Evolutionary conservation across 306 rosid species (phyloP), one percentile per base, ranked within the genome.

Genomic region (Nissolia schottii): DNA sequence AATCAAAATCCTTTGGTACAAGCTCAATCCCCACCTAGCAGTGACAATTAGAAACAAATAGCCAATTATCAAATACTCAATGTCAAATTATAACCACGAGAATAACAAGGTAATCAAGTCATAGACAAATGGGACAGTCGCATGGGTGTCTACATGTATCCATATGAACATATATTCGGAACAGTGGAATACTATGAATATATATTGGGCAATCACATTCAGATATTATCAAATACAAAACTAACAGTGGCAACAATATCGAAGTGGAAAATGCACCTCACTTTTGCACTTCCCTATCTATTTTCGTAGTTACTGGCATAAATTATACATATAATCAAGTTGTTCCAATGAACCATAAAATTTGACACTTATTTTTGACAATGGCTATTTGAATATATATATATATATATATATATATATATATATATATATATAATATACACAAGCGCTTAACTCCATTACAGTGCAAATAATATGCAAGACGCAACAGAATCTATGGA

Each of bases 11-110:
- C 83, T 92, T 87, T 18, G 97, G 99, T 67, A 86, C 96, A 69
- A 94, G 84, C 84, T 89, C 99, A 75, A 94, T 84, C 28, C 99
- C 99, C 85, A 91, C 96, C 99, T 94, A 73, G 28, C 49, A 73
- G 9, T 22, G 22, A 41, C 32, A 24, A 65, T 35, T 34, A 78
- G 70, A 59, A 80, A 46, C 32, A 73, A 18, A 67, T 23, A 14
- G 74, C 64, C 73, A 78, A 74, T 29, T 18, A 78, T 45, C 27
- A 2, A 49, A 23, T 51, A 55, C 69, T 75, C 75, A 68, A 25
- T 53, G 22, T 48, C 56, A 68, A 43, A 56, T 64, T 46, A 76
- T 57, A 65, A 25, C 50, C 37, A 41, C 56, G 46, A 54, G 53
- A 59, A 25, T 51, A 8, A 51, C 37, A 49, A 64, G 25, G 18